These are phyloP conservation scores for Fusarium clavum DNA, from an alignment of 2,329 filamentous ascomycete genomes.

Conservation along the genomic window DNA sequence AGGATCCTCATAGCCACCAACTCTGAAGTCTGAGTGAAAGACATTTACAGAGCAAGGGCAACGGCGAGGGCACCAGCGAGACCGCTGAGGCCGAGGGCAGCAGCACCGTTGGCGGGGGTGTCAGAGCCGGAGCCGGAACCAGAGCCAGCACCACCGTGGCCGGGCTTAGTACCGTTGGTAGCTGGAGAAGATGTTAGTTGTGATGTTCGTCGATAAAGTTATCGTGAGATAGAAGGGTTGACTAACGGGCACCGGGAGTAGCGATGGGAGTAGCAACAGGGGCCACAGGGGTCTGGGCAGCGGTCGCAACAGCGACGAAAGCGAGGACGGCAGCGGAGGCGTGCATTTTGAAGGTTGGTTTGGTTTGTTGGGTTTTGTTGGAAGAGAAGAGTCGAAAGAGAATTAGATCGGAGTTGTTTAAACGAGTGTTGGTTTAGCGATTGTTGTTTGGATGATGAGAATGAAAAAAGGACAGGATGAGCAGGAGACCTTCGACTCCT, in stretches of 20 bases:
- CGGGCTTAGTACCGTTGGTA: constrained; percentile 34
- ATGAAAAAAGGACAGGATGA: constrained; percentile 1
- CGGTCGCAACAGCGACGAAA: constrained; percentile 43
- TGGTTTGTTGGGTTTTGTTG: constrained; percentile 14
- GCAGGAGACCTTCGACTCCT: constrained; percentile 34
- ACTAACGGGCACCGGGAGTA: constrained; percentile 36
- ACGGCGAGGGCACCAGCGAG: constrained; percentile 41
- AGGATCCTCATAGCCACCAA: constrained; percentile 25
- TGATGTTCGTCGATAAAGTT: constrained; percentile 7
- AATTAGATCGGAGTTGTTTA: constrained; percentile 20
- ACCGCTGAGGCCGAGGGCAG: constrained; percentile 36
- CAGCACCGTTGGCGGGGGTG: constrained; percentile 36
- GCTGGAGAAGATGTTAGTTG: constrained; percentile 20
- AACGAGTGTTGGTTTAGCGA: constrained; percentile 39
- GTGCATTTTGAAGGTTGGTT: constrained; percentile 41
- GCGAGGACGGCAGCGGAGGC: constrained; percentile 44
- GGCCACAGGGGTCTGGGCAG: constrained; percentile 36
- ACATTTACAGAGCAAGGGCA: constrained; percentile 44
- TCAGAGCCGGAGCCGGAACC: constrained; percentile 18
- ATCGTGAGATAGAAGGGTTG: constrained; percentile 24
- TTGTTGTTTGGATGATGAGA: constrained; percentile 29
- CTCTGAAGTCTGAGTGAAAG: background rate
- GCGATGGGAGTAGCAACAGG: constrained; percentile 34
- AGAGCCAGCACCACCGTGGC: constrained; percentile 23
- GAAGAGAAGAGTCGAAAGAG: constrained; percentile 14